A percentile compares a stretch with the other conserved stretches of the same genome.
Evolutionary conservation across 768 basidiomycete species (phyloP).

Genomic region (Artomyces pyxidatus): DNA sequence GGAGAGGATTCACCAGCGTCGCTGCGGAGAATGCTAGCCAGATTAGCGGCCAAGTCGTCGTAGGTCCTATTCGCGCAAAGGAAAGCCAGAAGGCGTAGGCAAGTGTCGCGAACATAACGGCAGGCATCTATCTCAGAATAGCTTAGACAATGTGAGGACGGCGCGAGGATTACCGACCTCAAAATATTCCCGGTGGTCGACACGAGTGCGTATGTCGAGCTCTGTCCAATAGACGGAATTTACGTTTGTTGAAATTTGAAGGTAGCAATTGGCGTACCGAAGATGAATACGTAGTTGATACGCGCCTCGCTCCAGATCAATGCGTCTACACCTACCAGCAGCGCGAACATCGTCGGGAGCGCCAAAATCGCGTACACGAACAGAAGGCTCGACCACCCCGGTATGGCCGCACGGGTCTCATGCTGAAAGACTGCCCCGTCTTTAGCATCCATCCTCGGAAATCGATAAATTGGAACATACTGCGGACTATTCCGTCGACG

Average conservation of each 20-base stretch:
- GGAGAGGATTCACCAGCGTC: constrained; percentile 71
- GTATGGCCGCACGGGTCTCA: constrained; percentile 44
- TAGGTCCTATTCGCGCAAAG: constrained; percentile 57
- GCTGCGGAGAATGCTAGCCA: constrained; percentile 64
- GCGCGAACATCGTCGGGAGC: constrained; percentile 65
- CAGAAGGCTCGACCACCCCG: constrained; percentile 66
- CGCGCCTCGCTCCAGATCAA: constrained; percentile 64
- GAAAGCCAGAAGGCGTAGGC: constrained; percentile 83
- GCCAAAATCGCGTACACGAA: constrained; percentile 70
- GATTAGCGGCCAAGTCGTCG: constrained; percentile 71
- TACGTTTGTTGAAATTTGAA: too few species aligned
- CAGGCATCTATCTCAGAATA: too few species aligned
- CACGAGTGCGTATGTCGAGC: constrained; percentile 11
- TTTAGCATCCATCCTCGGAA: neutral
- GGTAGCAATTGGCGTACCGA: too few species aligned
- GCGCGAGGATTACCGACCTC: constrained; percentile 35
- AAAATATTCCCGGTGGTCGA: constrained; percentile 69
- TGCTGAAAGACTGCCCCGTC: constrained; percentile 53
- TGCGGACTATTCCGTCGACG: constrained; percentile 50
- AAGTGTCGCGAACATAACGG: constrained; percentile 67
- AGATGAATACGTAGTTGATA: constrained; percentile 93
- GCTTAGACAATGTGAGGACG: neutral
- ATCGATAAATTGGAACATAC: constrained; percentile 29
- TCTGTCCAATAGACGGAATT: too few species aligned
- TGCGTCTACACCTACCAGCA: constrained; percentile 80